Conservation (phyloP, 2,329 filamentous ascomycete species). For the Coniochaeta pulveracea region DNA sequence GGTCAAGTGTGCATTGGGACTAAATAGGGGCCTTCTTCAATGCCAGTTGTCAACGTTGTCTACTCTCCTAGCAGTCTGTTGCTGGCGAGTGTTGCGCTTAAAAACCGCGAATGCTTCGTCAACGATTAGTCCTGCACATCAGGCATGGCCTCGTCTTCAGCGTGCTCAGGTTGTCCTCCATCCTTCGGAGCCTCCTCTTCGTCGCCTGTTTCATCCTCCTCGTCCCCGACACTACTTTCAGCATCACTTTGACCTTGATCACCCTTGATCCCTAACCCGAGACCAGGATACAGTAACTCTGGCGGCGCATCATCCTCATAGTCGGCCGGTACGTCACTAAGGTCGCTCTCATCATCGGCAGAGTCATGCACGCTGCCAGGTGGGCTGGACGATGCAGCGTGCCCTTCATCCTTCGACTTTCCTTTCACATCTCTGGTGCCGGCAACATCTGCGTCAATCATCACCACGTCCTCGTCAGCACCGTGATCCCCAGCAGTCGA, state of each 20-base stretch:
- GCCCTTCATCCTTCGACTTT: conserved; percentile 16
- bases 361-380: conserved; percentile 52
- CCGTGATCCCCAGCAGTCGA: conserved; percentile 21
- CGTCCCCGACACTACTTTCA: conserved; percentile 10
- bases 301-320: conserved; percentile 46
- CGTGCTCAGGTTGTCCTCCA: conserved; percentile 8
- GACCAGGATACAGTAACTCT: conserved; percentile 39
- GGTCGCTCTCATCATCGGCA: conserved; percentile 58
- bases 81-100: too few species aligned
- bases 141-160: conserved; percentile 6
- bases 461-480: conserved; percentile 29
- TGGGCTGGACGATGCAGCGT: conserved; percentile 33
- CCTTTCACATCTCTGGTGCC: conserved; percentile 18
- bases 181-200: conserved; percentile 13
- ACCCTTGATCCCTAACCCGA: conserved; percentile 25
- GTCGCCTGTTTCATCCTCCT: conserved; percentile 11
- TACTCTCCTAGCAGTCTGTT: too few species aligned
- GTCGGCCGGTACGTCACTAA: conserved; percentile 51
- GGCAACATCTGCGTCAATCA: conserved; percentile 26
- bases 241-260: conserved; percentile 5
- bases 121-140: too few species aligned
- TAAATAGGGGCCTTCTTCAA: too few species aligned
- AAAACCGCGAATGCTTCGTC: too few species aligned
- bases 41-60: too few species aligned
- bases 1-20: too few species aligned